A percentile compares a stretch with the other conserved stretches of the same genome.
These are phyloP conservation scores for Babesia ovis DNA, from an alignment of 169 alveolate genomes.

Conservation along the genomic window DNA sequence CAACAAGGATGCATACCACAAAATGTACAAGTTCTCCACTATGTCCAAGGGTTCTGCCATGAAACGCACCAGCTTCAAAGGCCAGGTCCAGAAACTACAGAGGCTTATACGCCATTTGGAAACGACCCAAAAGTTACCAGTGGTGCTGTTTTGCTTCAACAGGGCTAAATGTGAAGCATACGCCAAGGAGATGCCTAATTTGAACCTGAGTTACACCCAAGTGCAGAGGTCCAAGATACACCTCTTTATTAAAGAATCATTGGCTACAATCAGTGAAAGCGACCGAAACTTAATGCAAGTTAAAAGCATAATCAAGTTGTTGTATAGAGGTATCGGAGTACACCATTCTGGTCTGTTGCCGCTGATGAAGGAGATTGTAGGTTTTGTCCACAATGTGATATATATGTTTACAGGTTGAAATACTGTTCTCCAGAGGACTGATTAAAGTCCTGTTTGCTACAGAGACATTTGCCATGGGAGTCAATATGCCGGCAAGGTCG, in stretches of 20 bases:
- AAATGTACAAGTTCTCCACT: constrained; percentile 59
- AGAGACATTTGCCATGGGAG: constrained; percentile 99
- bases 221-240: constrained; percentile 84
- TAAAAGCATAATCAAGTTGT: constrained; percentile 76
- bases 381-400: background rate
- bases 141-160: constrained; percentile 93
- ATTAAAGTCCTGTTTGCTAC: constrained; percentile 97
- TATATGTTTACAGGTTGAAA: constrained; percentile 82
- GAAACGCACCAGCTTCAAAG: constrained; percentile 71
- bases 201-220: constrained; percentile 79
- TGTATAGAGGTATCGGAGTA: constrained; percentile 95
- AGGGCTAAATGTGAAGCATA: constrained; percentile 88
- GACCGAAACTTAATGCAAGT: constrained; percentile 92
- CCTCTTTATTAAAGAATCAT: constrained; percentile 82
- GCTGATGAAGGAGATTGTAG: constrained; percentile 93
- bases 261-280: constrained; percentile 75
- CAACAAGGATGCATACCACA: constrained; percentile 71
- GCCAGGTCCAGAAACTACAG: constrained; percentile 82
- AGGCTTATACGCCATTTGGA: constrained; percentile 75
- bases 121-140: constrained; percentile 89
- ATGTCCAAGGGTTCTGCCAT: constrained; percentile 12
- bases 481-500: constrained; percentile 99
- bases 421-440: constrained; percentile 93
- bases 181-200: constrained; percentile 84
- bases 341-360: constrained; percentile 99